Evolutionary conservation across 2,329 filamentous ascomycete genomes (phyloP), one percentile per base, ranked within the genome.

Genomic region (Stagonosporopsis rhizophila): DNA sequence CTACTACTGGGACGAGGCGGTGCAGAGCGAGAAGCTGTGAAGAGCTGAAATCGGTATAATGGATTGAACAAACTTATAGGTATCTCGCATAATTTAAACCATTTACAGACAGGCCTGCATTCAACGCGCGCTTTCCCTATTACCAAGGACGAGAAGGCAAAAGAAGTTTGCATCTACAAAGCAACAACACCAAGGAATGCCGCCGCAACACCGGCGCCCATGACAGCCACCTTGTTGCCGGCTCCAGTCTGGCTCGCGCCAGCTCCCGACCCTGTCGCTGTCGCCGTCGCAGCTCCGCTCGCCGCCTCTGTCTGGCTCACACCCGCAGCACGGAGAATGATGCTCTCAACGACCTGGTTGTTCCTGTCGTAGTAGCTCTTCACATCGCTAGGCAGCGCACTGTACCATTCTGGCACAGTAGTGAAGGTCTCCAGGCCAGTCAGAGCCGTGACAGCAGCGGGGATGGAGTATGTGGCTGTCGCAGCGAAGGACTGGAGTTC

Each of bases 1-100:
- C 22, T 86, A 82, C 63, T 86, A 85, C 58, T 86, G 84, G 84
- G 70, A 72, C 32, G 70, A 68, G 38, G 60, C 59, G 40, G 48
- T 14, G n/a, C 14, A 48, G 14, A 14, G 20, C 2, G 47, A 52
- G 38, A 47, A 52, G 23, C 22, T 46, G 41, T 50, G 17, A n/a
- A 30, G 15, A 25, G 12, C 20, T 3, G 8, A 6, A 12, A 12
- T 25, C 7, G 20, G 1, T 25, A 14, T 23, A 15, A n/a, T 40
- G 4, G 2, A 25, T 3, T n/a, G 22, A 9, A 40, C 14, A 25
- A 25, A n/a, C 14, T 25, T 15, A 8, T 15, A 40, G 38, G 38
- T 40, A 40, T 40, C 38, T 40, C 22, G 22, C 25, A 40, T 15
- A 15, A 40, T 17, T 14, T 25, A 40, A 40, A 12, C 17, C 17